Percentiles rank a stretch among this genome's conserved stretches.
phyloP scores from a whole-genome alignment of 2,329 filamentous ascomycete genomes.

The Aphanoascus verrucosus region DNA sequence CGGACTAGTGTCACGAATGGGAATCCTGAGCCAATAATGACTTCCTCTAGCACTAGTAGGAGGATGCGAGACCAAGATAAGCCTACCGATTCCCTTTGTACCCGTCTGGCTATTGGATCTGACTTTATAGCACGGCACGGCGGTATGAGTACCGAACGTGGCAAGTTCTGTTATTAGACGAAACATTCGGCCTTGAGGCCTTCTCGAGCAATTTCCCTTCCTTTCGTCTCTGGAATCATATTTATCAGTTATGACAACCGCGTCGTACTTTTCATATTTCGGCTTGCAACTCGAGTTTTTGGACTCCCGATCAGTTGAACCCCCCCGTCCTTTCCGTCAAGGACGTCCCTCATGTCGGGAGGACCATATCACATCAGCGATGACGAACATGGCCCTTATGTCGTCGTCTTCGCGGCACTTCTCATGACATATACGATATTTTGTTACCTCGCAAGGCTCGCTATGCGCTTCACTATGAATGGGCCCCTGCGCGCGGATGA shows the following conservation, averaged over 20 bases:
- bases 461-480: slow-evolving; percentile 16
- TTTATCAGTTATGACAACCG: neutral
- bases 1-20: too few species aligned
- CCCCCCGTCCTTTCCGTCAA: neutral
- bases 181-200: too few species aligned
- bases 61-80: too few species aligned
- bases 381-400: slow-evolving; percentile 15
- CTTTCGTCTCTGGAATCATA: neutral
- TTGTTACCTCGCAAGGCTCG: slow-evolving; percentile 14
- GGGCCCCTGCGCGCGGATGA: slow-evolving; percentile 16
- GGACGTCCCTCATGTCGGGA: neutral
- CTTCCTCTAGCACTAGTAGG: too few species aligned
- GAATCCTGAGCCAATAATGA: too few species aligned
- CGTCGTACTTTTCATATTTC: neutral
- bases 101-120: too few species aligned
- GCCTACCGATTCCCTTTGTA: too few species aligned
- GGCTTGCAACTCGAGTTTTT: neutral
- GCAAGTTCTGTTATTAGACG: too few species aligned
- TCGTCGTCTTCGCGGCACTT: slow-evolving; percentile 14
- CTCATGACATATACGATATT: slow-evolving; percentile 16
- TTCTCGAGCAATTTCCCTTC: too few species aligned
- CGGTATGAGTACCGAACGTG: too few species aligned
- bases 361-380: slow-evolving; percentile 14
- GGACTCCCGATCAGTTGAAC: neutral
- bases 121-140: too few species aligned